Evolutionary conservation across 1,284 basidiomycete genomes (phyloP).

Genomic region (Leccinum subrobustum): DNA sequence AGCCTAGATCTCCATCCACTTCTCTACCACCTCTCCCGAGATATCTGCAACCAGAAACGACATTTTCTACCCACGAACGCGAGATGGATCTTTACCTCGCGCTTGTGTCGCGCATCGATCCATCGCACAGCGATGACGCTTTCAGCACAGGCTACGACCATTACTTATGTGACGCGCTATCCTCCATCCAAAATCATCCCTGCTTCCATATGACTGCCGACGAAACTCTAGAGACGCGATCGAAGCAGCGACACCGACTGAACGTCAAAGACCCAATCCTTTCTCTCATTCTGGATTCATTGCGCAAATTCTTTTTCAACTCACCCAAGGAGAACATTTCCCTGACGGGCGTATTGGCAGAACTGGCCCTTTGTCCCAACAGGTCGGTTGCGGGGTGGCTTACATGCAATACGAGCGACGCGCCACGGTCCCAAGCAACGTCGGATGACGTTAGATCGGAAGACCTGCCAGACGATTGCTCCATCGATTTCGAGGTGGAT

Average conservation of each 20-base stretch:
- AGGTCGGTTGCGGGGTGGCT: constrained; percentile 89
- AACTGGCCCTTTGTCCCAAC: constrained; percentile 80
- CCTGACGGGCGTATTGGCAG: constrained; percentile 78
- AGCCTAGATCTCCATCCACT: constrained; percentile 16
- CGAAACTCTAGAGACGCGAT: constrained; percentile 39
- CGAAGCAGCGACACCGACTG: constrained; percentile 66
- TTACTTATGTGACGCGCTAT: constrained; percentile 80
- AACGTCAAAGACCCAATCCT: constrained; percentile 79
- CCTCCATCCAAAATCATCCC: constrained; percentile 63
- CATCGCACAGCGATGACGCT: constrained; percentile 66
- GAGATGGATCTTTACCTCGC: constrained; percentile 82
- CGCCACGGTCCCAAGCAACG: constrained; percentile 20
- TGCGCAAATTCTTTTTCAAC: constrained; percentile 82
- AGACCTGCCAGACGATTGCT: constrained; percentile 67
- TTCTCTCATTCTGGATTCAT: constrained; percentile 64
- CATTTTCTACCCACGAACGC: constrained; percentile 74
- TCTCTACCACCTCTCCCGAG: constrained; percentile 31
- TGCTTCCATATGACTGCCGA: constrained; percentile 48
- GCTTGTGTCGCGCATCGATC: constrained; percentile 79
- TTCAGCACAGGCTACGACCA: constrained; percentile 85
- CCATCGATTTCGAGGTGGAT: constrained; percentile 72
- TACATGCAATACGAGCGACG: constrained; percentile 56
- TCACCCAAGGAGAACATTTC: constrained; percentile 87
- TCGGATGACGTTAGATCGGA: constrained; percentile 21
- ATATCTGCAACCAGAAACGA: constrained; percentile 64